Percentiles rank a stretch among this genome's conserved stretches.
Conservation (phyloP, 176 grass and related monocot species). For the Zizania latifolia region DNA sequence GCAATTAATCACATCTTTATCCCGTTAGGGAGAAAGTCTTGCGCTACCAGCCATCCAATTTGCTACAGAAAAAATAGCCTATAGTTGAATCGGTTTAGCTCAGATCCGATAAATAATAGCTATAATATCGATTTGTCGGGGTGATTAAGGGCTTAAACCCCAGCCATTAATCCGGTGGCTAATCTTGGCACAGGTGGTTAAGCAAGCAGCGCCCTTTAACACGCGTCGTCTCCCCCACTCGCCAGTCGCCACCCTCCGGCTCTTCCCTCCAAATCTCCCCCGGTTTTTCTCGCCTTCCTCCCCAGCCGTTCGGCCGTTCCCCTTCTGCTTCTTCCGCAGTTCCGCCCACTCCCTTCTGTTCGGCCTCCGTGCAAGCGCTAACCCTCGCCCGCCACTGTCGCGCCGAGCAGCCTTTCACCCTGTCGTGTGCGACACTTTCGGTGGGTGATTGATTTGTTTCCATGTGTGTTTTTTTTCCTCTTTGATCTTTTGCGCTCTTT, state of each 20-base stretch:
- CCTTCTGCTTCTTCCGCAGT: background rate
- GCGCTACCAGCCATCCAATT: too few species aligned
- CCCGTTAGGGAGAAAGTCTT: too few species aligned
- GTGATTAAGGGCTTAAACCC: constrained; percentile 21
- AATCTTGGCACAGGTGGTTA: constrained; percentile 37
- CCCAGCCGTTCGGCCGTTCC: background rate
- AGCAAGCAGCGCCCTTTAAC: constrained; percentile 15
- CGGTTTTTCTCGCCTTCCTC: constrained; percentile 25
- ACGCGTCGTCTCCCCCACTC: constrained; percentile 29
- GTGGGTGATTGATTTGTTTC: too few species aligned
- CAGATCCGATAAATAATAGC: too few species aligned
- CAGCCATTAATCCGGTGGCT: constrained; percentile 33
- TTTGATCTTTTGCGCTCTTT: too few species aligned
- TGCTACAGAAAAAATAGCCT: too few species aligned
- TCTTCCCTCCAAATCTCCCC: constrained; percentile 40
- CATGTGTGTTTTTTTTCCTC: too few species aligned
- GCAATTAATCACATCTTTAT: too few species aligned
- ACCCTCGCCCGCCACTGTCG: constrained; percentile 1
- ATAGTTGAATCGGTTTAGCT: too few species aligned
- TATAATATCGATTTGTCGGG: too few species aligned
- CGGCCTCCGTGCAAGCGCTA: background rate
- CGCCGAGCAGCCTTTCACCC: background rate
- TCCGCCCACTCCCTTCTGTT: background rate
- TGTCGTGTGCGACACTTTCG: background rate
- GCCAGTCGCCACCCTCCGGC: background rate